phyloP scores from a whole-genome alignment of 2,329 filamentous ascomycete genomes.

The Alternaria longipes region DNA sequence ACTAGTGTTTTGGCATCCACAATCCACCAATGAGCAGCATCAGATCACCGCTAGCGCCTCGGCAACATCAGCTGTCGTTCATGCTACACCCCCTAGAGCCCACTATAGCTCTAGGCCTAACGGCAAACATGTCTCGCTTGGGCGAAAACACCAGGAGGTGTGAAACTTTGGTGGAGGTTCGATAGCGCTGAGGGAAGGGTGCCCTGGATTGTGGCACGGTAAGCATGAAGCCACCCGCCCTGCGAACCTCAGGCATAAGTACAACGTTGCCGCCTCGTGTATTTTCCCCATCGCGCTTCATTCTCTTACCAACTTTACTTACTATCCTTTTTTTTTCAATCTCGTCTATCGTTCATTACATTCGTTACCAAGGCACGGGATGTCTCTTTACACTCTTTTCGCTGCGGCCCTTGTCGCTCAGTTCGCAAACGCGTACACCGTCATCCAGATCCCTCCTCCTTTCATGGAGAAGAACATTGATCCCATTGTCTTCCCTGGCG shows the following conservation, averaged over 20 bases:
- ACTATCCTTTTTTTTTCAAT: conserved; percentile 1
- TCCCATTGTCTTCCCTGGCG: conserved; percentile 55
- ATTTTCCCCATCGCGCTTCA: conserved; percentile 11
- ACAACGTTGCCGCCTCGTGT: background rate
- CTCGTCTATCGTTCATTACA: conserved; percentile 19
- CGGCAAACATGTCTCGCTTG: conserved; percentile 17
- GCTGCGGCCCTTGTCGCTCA: conserved; percentile 38
- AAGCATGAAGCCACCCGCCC: background rate
- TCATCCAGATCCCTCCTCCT: conserved; percentile 42
- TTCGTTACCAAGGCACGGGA: conserved; percentile 38
- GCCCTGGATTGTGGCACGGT: conserved; percentile 4
- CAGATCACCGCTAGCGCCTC: conserved; percentile 1
- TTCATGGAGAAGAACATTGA: conserved; percentile 60
- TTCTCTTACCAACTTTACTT: conserved; percentile 8
- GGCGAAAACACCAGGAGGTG: conserved; percentile 9
- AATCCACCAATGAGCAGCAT: conserved; percentile 9
- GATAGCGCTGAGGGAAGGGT: conserved; percentile 1
- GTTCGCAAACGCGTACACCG: conserved; percentile 45
- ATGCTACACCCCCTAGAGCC: conserved; percentile 16
- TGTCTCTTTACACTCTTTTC: conserved; percentile 42
- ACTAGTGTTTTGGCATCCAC: conserved; percentile 21
- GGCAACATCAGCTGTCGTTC: conserved; percentile 10
- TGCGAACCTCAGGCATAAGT: conserved; percentile 9
- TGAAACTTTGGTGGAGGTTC: conserved; percentile 14
- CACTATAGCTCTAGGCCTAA: conserved; percentile 6